Evolutionary conservation across 176 grass and related monocot genomes (phyloP).

Genomic region (Triticum turgidum): DNA sequence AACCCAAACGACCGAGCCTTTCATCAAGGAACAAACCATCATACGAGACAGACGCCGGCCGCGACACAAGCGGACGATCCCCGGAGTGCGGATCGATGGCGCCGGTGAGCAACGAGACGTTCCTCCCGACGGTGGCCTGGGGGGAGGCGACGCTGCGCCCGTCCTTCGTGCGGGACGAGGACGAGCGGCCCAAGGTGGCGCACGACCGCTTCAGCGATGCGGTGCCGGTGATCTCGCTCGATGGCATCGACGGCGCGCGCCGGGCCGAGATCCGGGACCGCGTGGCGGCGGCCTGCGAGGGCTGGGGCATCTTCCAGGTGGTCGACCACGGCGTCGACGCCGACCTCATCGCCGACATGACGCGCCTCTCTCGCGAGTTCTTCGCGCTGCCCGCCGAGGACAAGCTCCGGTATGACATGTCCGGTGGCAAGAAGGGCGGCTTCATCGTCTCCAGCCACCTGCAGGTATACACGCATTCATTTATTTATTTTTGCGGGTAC

Average conservation of each 20-base stretch:
- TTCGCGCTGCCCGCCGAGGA: slow-evolving; percentile 80
- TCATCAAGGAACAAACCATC: background rate
- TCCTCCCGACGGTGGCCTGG: slow-evolving; percentile 58
- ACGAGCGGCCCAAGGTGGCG: slow-evolving; percentile 90
- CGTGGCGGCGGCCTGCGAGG: slow-evolving; percentile 75
- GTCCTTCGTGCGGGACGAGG: slow-evolving; percentile 87
- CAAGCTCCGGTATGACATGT: slow-evolving; percentile 85
- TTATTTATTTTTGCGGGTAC: no score
- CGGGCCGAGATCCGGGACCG: slow-evolving; percentile 56
- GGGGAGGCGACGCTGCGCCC: slow-evolving; percentile 55
- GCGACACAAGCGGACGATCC: background rate
- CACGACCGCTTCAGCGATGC: slow-evolving; percentile 86
- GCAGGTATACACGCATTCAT: slow-evolving; percentile 35
- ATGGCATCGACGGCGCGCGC: slow-evolving; percentile 54
- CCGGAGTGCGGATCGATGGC: slow-evolving; percentile 35
- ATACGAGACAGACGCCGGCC: background rate
- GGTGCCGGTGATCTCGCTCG: slow-evolving; percentile 75
- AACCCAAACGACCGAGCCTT: background rate
- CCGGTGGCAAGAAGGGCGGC: slow-evolving; percentile 92
- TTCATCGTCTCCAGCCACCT: slow-evolving; percentile 99
- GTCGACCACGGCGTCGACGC: slow-evolving; percentile 84
- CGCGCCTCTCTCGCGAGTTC: slow-evolving; percentile 58
- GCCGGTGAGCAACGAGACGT: slow-evolving; percentile 37
- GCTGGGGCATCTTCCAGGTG: slow-evolving; percentile 94
- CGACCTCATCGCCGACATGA: slow-evolving; percentile 55